Base-by-base conservation (phyloP, 2,329 filamentous ascomycete genomes). In the Dothidotthia symphoricarpi region DNA sequence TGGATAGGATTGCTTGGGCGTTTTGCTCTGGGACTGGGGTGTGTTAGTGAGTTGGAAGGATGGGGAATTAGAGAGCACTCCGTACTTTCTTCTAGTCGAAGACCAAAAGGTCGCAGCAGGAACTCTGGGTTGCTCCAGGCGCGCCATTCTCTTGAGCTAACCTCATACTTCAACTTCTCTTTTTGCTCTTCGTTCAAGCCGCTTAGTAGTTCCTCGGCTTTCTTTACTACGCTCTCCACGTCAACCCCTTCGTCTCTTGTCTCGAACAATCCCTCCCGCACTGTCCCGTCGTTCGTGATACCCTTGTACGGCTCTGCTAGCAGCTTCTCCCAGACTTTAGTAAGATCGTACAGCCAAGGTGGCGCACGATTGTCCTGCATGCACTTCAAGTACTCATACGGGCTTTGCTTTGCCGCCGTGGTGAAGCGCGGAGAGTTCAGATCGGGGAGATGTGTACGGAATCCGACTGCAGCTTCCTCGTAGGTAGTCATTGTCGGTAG, bases 91-190 rank as follows among this genome's bases (percentile, higher is more conserved):
- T 89, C 85, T 0, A 88, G 75, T 1, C 85, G 78, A 2, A 89
- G 62, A 4, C 85, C 85, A 60, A 85, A 84, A 61, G 82, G 69
- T 36, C 77, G 76, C 11, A 88, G 69, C 0, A 88, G 70, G 49
- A 88, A 85, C 59, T 89, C 85, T 0, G 85, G 85, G 59, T 89
- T 89, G 6, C 75, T 78, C 77, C 77, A 81, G 9, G 82, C 80
- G 31, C 85, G 78, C 83, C 84, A 88, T 56, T 86, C 80, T 2
- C 78, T 78, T 1, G 81, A 81, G 66, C 86, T 81, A 47, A 88
- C 74, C 55, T 85, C 80, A 53, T 83, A 78, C 24, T 64, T 64
- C 0, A 82, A 58, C 17, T 68, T 68, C 13, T 69, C 46, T 30
- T 65, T 70, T 52, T 86, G 76, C 8, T 70, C 66, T 0, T 70